Conservation (phyloP, 2,329 filamentous ascomycete genomes). For the Colletotrichum spaethianum region DNA sequence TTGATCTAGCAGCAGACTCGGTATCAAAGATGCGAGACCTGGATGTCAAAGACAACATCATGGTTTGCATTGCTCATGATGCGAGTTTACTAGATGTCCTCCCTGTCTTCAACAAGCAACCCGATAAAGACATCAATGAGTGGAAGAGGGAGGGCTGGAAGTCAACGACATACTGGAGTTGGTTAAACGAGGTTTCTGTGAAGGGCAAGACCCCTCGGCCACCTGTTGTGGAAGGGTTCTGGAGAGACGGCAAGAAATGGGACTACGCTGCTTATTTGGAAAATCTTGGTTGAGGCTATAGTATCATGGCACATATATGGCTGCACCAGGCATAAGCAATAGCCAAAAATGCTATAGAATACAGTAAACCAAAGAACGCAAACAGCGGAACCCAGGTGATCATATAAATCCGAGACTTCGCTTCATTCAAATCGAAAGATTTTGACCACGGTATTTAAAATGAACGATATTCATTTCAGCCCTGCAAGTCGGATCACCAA, state of each 20-base stretch:
- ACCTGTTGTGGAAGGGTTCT: slow-evolving; percentile 32
- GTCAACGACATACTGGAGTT: slow-evolving; percentile 36
- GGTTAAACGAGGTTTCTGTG: slow-evolving; percentile 34
- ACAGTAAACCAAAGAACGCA: not conserved
- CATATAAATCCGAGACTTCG: too few species aligned
- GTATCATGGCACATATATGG: not conserved
- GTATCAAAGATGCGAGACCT: slow-evolving; percentile 37
- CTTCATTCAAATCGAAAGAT: not conserved
- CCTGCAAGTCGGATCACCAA: too few species aligned
- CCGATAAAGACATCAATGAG: slow-evolving; percentile 22
- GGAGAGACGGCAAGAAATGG: slow-evolving; percentile 34
- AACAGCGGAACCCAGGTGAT: not conserved
- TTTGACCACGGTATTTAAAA: too few species aligned
- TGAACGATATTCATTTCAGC: too few species aligned
- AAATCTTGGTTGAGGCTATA: not conserved
- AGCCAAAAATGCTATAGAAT: too few species aligned
- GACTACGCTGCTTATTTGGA: slow-evolving; percentile 23
- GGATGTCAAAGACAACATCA: slow-evolving; percentile 30
- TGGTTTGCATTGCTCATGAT: slow-evolving; percentile 40
- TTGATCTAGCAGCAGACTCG: slow-evolving; percentile 13
- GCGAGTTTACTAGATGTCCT: slow-evolving; percentile 28
- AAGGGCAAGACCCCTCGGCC: slow-evolving; percentile 11
- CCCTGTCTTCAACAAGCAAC: slow-evolving; percentile 35
- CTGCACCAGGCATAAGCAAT: too few species aligned
- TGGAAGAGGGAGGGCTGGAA: slow-evolving; percentile 32